A percentile compares a stretch with the other conserved stretches of the same genome.
phyloP scores from a whole-genome alignment of 148 eudicot genomes.

The Agrostemma githago region DNA sequence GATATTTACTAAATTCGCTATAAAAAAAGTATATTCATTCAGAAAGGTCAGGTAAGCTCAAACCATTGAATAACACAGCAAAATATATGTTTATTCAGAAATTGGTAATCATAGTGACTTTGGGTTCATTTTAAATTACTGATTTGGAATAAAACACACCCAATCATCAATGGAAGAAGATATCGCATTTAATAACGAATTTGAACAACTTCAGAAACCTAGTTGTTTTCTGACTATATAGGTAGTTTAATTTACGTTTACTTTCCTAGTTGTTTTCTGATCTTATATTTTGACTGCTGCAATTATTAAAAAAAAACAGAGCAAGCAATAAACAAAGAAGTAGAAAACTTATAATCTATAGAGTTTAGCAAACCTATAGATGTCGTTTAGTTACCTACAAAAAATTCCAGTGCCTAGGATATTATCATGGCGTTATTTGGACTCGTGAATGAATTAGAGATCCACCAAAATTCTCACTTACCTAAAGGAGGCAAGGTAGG shows the following conservation, averaged over 20 bases:
- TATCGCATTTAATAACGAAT: background rate
- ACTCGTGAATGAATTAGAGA: too few relatives aligned
- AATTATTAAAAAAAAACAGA: too few relatives aligned
- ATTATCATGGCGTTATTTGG: too few relatives aligned
- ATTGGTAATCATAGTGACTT: background rate
- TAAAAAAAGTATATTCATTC: too few relatives aligned
- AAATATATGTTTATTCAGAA: background rate
- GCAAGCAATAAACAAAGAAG: background rate
- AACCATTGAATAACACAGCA: background rate
- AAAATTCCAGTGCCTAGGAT: too few relatives aligned
- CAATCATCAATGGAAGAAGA: background rate
- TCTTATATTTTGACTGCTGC: too few relatives aligned
- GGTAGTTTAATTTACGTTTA: background rate
- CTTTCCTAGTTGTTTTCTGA: background rate
- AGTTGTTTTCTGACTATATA: background rate
- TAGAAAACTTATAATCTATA: too few relatives aligned
- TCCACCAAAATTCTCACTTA: too few relatives aligned
- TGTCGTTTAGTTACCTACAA: too few relatives aligned
- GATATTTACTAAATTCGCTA: too few relatives aligned
- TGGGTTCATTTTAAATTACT: background rate
- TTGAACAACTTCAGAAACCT: background rate
- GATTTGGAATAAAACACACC: background rate
- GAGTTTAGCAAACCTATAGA: too few relatives aligned
- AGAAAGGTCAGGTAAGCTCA: background rate
- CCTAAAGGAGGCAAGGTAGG: too few relatives aligned